Conservation (phyloP, 148 eudicot species). For the Agrostemma githago region DNA sequence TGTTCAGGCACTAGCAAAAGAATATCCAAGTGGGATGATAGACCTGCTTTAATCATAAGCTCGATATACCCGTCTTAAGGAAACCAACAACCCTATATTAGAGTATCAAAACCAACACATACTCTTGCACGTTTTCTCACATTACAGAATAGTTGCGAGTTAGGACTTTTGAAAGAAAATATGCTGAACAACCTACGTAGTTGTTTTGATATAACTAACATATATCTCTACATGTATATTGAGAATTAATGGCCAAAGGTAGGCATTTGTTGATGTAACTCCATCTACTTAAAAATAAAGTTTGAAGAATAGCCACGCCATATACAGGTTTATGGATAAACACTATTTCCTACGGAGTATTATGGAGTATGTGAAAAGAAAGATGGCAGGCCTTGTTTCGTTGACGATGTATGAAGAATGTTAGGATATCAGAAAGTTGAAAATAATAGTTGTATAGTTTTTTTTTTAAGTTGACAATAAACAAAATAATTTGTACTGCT, state of each 20-base stretch:
- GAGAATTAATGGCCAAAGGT: neutral
- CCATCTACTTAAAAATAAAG: neutral
- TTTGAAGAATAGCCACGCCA: no score
- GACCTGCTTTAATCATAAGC: no score
- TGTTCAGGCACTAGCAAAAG: no score
- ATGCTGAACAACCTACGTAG: neutral
- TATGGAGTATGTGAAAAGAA: neutral
- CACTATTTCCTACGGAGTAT: no score
- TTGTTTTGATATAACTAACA: neutral
- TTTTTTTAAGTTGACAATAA: neutral
- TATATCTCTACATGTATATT: neutral
- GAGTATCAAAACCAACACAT: neutral
- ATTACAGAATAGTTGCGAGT: no score
- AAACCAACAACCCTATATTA: neutral
- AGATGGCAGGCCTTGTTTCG: neutral
- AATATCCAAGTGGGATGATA: no score
- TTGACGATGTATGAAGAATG: neutral
- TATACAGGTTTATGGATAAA: neutral
- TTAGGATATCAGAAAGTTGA: neutral
- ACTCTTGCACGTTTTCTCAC: neutral
- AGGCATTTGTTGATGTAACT: neutral
- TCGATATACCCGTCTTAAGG: no score
- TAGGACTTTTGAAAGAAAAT: neutral
- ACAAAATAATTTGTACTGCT: neutral
- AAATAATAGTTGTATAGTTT: neutral